Evolutionary conservation across 2,329 filamentous ascomycete genomes (phyloP).

Genomic region (Botrytis pseudocinerea): DNA sequence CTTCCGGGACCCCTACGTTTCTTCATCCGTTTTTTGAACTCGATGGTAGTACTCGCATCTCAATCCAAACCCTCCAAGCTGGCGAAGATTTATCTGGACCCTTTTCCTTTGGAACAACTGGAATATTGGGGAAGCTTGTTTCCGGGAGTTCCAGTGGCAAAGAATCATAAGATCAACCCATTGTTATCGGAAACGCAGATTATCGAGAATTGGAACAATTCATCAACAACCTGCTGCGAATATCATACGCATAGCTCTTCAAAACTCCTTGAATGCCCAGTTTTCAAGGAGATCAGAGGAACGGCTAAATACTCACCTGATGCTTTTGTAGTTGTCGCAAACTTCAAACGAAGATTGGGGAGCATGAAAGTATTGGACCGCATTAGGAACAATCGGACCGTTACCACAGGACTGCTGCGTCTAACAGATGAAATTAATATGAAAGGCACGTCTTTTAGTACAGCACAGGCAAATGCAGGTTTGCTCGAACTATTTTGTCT

Average conservation of each 20-base stretch:
- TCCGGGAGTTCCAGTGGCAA: background rate
- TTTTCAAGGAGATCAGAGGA: background rate
- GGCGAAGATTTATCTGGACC: background rate
- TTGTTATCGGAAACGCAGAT: background rate
- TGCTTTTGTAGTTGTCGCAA: background rate
- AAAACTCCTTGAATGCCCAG: background rate
- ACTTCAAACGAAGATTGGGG: background rate
- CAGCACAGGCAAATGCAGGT: background rate
- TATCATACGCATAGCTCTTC: background rate
- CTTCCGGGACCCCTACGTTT: background rate
- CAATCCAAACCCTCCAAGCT: background rate
- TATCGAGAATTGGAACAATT: background rate
- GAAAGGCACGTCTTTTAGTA: background rate
- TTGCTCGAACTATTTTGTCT: background rate
- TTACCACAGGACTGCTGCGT: background rate
- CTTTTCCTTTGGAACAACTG: background rate
- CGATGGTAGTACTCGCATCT: background rate
- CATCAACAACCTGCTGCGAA: slow-evolving; percentile 8
- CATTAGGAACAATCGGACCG: background rate
- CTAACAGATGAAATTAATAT: background rate
- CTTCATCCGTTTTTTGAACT: background rate
- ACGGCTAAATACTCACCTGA: slow-evolving; percentile 4
- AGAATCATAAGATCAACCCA: background rate
- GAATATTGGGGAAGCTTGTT: background rate
- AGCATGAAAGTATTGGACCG: background rate